Percentiles rank a stretch among this genome's conserved stretches.
Conservation (phyloP, 2,329 filamentous ascomycete species). For the Stachybotrys chartarum region DNA sequence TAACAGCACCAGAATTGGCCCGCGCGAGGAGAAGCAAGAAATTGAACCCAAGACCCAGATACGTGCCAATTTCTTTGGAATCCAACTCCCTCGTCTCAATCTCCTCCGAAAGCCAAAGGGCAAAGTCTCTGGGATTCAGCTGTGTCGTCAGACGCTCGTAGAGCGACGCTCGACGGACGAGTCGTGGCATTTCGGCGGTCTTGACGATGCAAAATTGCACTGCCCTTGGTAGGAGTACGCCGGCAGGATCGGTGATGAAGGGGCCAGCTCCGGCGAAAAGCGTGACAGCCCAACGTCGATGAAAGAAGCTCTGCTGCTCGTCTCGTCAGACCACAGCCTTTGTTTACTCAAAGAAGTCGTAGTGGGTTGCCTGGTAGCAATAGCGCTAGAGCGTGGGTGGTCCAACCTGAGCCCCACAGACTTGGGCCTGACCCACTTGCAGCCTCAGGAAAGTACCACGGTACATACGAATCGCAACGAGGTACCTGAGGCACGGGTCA, state of each 20-base stretch:
- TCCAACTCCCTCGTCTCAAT: slow-evolving; percentile 90
- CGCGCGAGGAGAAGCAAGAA: slow-evolving; percentile 73
- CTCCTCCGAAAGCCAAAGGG: slow-evolving; percentile 88
- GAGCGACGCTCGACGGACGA: slow-evolving; percentile 76
- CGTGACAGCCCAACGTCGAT: no score
- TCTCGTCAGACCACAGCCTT: no score
- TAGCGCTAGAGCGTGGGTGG: no score
- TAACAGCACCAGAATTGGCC: slow-evolving; percentile 58
- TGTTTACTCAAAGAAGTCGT: no score
- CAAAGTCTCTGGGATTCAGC: slow-evolving; percentile 81
- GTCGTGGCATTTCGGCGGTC: slow-evolving; percentile 52
- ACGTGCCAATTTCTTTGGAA: slow-evolving; percentile 67
- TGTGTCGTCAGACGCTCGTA: slow-evolving; percentile 71
- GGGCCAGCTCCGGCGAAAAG: no score
- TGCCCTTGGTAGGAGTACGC: not conserved
- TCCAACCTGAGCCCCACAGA: no score
- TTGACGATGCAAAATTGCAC: not conserved
- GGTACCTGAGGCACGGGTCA: not conserved
- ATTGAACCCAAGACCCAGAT: slow-evolving; percentile 71
- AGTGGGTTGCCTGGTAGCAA: no score
- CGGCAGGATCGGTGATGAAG: no score
- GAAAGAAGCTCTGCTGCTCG: no score
- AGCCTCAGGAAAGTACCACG: no score
- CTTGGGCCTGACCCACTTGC: no score
- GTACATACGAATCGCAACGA: no score